Percentiles rank a stretch among this genome's conserved stretches.
phyloP scores from a whole-genome alignment of 2,329 filamentous ascomycete species.

The Chaetothyriales sp. region DNA sequence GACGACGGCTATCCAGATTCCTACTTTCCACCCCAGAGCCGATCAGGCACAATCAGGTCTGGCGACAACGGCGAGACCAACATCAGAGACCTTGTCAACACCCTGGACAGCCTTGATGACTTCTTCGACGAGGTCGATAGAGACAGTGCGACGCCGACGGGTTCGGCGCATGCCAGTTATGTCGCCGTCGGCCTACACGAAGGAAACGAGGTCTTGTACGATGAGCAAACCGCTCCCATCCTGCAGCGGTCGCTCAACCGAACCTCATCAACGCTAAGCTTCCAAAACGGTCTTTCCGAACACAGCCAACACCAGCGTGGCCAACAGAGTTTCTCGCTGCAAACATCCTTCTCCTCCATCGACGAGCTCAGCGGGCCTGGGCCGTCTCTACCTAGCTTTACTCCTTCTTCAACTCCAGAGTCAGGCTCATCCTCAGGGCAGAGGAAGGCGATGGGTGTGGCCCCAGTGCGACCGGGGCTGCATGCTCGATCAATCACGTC shows the following conservation, averaged over 20 bases:
- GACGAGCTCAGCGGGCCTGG: slow-evolving; percentile 33
- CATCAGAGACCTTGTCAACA: slow-evolving; percentile 68
- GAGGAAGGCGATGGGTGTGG: slow-evolving; percentile 31
- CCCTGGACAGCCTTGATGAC: slow-evolving; percentile 63
- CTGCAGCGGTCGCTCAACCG: slow-evolving; percentile 63
- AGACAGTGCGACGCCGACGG: slow-evolving; percentile 18
- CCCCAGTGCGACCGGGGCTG: slow-evolving; percentile 44
- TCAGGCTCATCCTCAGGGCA: slow-evolving; percentile 33
- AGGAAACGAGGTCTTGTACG: slow-evolving; percentile 68
- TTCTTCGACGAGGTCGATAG: slow-evolving; percentile 60
- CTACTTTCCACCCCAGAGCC: slow-evolving; percentile 55
- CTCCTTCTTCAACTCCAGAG: neutral
- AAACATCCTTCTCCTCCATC: slow-evolving; percentile 15
- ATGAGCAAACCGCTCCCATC: slow-evolving; percentile 83
- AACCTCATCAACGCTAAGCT: slow-evolving; percentile 57
- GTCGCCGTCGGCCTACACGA: slow-evolving; percentile 53
- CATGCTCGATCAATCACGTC: slow-evolving; percentile 77
- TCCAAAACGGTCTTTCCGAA: slow-evolving; percentile 81
- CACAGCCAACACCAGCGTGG: slow-evolving; percentile 34
- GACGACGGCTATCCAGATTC: slow-evolving; percentile 71
- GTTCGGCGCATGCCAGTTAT: slow-evolving; percentile 22
- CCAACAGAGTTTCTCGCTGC: slow-evolving; percentile 10
- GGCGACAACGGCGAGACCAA: slow-evolving; percentile 54
- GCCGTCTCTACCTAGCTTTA: slow-evolving; percentile 33
- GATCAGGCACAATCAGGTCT: slow-evolving; percentile 84